Conservation (phyloP, 2,329 filamentous ascomycete species). For the Chrysosporium keratinophilum region DNA sequence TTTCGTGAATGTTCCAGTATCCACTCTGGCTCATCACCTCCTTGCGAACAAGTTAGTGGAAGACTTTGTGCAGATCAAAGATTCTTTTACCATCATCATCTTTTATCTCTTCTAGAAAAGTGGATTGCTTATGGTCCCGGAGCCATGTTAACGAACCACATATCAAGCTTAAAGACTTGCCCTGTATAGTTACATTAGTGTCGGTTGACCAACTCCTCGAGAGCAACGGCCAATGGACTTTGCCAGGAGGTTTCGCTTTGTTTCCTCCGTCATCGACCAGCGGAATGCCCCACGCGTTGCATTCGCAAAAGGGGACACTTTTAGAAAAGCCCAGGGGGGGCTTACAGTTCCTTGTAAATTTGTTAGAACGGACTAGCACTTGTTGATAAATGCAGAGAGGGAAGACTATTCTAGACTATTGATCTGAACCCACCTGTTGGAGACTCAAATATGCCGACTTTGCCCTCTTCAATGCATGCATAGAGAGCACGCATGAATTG, state of each 20-base stretch:
- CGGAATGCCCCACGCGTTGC: background rate
- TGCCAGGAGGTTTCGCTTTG: no score
- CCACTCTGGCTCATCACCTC: slow-evolving; percentile 69
- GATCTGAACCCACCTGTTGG: slow-evolving; percentile 57
- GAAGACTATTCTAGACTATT: background rate
- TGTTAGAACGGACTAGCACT: slow-evolving; percentile 1
- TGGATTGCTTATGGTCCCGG: slow-evolving; percentile 61
- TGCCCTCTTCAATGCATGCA: slow-evolving; percentile 63
- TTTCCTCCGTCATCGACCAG: no score
- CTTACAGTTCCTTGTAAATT: slow-evolving; percentile 9
- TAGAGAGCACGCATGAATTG: slow-evolving; percentile 82
- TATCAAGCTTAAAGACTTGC: slow-evolving; percentile 85
- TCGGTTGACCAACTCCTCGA: background rate
- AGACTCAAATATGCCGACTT: slow-evolving; percentile 81
- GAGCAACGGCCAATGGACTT: background rate
- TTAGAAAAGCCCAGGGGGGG: background rate
- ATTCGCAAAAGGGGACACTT: background rate
- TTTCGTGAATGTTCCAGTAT: slow-evolving; percentile 65
- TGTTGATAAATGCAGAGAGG: background rate
- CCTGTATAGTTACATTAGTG: slow-evolving; percentile 36
- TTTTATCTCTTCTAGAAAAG: slow-evolving; percentile 46
- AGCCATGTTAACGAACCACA: slow-evolving; percentile 85
- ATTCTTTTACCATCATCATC: slow-evolving; percentile 19
- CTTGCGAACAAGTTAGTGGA: background rate
- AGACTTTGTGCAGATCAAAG: background rate